A percentile compares a stretch with the other conserved stretches of the same genome.
These are phyloP conservation scores for Grosmannia serpens DNA, from an alignment of 2,329 filamentous ascomycete genomes.

Conservation along the genomic window DNA sequence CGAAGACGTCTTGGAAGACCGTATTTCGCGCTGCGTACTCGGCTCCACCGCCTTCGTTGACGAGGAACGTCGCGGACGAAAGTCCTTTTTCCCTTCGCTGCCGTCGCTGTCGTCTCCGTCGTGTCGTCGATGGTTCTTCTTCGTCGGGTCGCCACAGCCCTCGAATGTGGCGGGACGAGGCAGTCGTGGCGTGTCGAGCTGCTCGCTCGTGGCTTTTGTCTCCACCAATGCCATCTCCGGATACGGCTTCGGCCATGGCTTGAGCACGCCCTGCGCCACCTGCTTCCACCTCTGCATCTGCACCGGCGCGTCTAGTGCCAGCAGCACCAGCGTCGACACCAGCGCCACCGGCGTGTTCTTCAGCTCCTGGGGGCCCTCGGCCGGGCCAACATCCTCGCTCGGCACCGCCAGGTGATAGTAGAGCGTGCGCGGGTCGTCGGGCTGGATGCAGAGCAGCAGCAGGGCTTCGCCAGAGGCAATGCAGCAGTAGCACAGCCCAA, in stretches of 20 bases:
- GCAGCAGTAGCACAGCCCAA: background rate
- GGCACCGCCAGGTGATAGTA: slow-evolving; percentile 3
- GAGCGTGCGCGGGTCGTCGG: background rate
- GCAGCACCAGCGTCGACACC: background rate
- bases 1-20: too few species aligned
- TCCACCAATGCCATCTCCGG: background rate
- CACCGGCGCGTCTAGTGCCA: background rate
- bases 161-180: background rate
- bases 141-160: background rate
- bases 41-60: too few species aligned
- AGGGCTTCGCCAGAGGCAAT: background rate
- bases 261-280: background rate
- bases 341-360: background rate
- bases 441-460: background rate
- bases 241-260: background rate
- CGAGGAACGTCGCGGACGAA: too few species aligned
- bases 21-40: too few species aligned
- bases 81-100: too few species aligned
- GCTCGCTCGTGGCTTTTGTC: background rate
- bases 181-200: background rate
- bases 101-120: too few species aligned
- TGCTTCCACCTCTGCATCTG: slow-evolving; percentile 3
- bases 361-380: background rate
- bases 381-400: background rate
- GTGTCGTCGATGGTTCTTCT: background rate